Conservation (phyloP, 2,329 filamentous ascomycete species). For the Fusarium bactridioides region DNA sequence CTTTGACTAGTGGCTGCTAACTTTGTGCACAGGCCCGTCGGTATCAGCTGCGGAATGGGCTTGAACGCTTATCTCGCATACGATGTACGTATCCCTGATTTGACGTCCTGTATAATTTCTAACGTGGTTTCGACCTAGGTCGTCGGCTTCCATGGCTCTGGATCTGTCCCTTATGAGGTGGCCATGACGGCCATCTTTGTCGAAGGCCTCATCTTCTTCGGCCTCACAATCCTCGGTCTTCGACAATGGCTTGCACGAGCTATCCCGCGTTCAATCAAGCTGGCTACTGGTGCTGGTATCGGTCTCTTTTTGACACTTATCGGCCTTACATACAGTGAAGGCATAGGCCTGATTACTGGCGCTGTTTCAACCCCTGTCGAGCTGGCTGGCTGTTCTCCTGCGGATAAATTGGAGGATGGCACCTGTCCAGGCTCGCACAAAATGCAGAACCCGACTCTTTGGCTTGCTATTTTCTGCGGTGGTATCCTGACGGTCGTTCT, state of each 20-base stretch:
- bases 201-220: not conserved
- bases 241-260: not conserved
- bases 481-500: not conserved
- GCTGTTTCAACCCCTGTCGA: not conserved
- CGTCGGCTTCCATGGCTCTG: not conserved
- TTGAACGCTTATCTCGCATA: not conserved
- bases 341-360: not conserved
- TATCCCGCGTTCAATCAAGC: not conserved
- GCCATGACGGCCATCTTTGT: not conserved
- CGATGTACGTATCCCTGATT: not conserved
- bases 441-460: not conserved
- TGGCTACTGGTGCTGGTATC: not conserved
- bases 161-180: not conserved
- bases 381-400: not conserved
- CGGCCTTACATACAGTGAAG: not conserved
- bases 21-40: not conserved
- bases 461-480: not conserved
- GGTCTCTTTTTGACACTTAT: not conserved
- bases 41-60: not conserved
- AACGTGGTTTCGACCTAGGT: not conserved
- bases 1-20: not conserved
- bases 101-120: not conserved
- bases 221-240: not conserved
- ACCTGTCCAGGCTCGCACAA: not conserved
- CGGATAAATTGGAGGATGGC: not conserved